phyloP scores from a whole-genome alignment of 345 rosid species.

The Gossypioides kirkii region DNA sequence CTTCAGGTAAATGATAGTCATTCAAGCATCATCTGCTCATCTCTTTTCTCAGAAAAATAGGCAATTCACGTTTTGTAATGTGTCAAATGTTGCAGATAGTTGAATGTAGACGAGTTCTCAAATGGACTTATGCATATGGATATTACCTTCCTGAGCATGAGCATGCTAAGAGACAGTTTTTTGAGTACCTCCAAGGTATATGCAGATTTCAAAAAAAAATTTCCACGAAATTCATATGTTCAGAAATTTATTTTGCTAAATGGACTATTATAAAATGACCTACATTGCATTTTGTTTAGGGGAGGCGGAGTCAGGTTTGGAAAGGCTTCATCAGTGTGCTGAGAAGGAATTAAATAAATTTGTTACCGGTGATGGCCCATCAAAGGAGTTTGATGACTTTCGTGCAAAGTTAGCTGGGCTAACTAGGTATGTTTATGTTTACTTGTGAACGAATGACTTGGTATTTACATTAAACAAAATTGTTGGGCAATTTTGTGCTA shows the following conservation, averaged over 20 bases:
- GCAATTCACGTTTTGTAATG: conserved; percentile 8
- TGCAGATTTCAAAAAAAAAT: not conserved
- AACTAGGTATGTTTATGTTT: conserved; percentile 49
- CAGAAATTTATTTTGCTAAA: not conserved
- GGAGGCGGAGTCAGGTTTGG: conserved; percentile 94
- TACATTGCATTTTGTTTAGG: conserved; percentile 43
- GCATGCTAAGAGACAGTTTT: conserved; percentile 81
- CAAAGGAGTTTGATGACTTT: conserved; percentile 74
- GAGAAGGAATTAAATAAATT: conserved; percentile 81
- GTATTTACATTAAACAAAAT: not conserved
- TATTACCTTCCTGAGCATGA: conserved; percentile 83
- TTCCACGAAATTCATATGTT: not conserved
- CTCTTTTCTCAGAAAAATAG: not conserved
- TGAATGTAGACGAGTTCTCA: conserved; percentile 92
- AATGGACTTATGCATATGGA: conserved; percentile 99
- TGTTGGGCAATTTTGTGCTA: not conserved
- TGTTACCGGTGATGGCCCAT: conserved; percentile 46
- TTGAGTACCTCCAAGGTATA: conserved; percentile 95
- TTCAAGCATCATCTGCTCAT: not conserved
- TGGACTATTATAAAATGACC: not conserved
- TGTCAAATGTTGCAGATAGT: conserved; percentile 57
- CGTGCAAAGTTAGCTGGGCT: conserved; percentile 88
- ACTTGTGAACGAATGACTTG: not conserved
- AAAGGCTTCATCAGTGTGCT: conserved; percentile 96
- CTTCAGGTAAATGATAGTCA: conserved; percentile 61